Conservation (phyloP, 305 asterid genomes). For the Fraxinus sp. region DNA sequence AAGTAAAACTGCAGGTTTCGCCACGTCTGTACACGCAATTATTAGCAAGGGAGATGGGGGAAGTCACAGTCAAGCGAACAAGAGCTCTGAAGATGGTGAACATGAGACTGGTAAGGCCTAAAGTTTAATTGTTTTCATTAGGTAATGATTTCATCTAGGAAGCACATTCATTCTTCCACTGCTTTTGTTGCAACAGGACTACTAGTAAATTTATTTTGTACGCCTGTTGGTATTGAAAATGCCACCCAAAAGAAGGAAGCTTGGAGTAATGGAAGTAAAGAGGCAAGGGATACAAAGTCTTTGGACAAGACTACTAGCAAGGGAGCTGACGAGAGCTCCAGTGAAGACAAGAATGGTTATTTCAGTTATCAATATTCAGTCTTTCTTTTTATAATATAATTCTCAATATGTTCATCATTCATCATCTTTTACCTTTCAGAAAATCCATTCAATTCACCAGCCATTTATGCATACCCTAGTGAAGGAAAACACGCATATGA, state of each 20-base stretch:
- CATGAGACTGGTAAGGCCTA: neutral
- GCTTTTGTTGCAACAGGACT: neutral
- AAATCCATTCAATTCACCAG: conserved; percentile 15
- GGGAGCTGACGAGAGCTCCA: conserved; percentile 17
- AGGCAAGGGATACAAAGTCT: conserved; percentile 7
- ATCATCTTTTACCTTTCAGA: conserved; percentile 13
- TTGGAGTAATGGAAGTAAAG: conserved; percentile 18
- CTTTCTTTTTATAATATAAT: neutral
- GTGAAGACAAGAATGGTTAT: conserved; percentile 32
- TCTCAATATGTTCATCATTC: conserved; percentile 16
- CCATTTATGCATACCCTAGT: conserved; percentile 17
- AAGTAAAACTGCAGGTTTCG: neutral
- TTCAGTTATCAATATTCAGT: conserved; percentile 1
- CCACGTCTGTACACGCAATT: neutral
- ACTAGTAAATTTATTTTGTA: neutral
- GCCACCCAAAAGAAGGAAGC: neutral
- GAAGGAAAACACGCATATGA: conserved; percentile 15
- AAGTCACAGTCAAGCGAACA: neutral
- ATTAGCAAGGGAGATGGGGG: neutral
- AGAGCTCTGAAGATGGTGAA: neutral
- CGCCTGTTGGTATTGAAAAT: conserved; percentile 1
- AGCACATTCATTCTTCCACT: neutral
- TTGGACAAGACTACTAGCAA: neutral
- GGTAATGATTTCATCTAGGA: neutral
- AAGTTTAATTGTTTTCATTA: neutral